Base-by-base conservation (phyloP, 31 red algal genomes). In the Bonnemaisonia californica region DNA sequence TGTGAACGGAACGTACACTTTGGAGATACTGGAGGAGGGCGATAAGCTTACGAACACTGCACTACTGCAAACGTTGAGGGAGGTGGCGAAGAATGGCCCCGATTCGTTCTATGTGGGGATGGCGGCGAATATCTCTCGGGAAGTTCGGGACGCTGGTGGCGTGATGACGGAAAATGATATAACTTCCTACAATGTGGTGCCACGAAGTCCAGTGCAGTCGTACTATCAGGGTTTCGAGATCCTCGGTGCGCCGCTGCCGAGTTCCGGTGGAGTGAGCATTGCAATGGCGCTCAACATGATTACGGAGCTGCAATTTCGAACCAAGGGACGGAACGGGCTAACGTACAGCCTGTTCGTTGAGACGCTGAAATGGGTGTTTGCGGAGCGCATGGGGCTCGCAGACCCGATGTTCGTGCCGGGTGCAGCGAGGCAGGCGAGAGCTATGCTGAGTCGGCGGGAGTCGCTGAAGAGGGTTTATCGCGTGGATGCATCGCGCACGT, bases 291-390 rank as follows among this genome's bases (percentile, higher is more conserved):
- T 98, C 7, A 94, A 94, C 51, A 87, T 94, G 63, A 81, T 98
- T 56, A 70, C 79, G 24, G 88, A 81, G 30, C 62, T 84, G 70
- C 60, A 60, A 55, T 79, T 94, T 38, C 71, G 75, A 37, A 79
- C 41, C 35, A 76, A 77, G 29, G 91, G 92, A n/a, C 65, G 88
- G 56, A 94, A 88, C 66, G 72, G 73, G 54, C n/a, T 69, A 69
- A 70, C 84, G 65, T 95, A 80, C 40, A 51, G 61, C 4, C 45
- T 80, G 77, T 41, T 98, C 7, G 60, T 76, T 11, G 95, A 98
- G 57, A 89, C 82, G 21, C 73, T 88, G 27, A 94, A 98, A 72
- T 92, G 86, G 81, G 92, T 84, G n/a, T 98, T 94, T 80, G 95
- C 75, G 21, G 81, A 71, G n/a, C 77, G 91, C 39, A 84, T 88